Evolutionary conservation across 176 grass and related monocot species (phyloP), one percentile per base, ranked within the genome.

Genomic region (Oryza glumipatula): DNA sequence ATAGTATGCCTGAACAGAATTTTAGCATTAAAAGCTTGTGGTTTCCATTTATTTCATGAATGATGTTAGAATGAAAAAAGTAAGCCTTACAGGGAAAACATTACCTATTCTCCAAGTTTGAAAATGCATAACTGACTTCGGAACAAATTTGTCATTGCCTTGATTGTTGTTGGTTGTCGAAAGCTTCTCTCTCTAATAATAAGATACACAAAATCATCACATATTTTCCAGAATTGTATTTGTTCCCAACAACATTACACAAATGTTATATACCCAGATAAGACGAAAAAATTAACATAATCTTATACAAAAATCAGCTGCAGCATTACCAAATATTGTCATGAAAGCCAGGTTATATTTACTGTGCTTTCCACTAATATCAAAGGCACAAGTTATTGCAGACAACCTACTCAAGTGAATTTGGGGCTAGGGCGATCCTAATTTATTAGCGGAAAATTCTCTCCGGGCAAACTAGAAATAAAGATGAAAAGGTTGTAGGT

Each of bases 51-150:
- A 76, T 85, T 88, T 71, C 66, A 84, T 54, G 68, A 46, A 76
- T 36, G 8, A 67, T 9, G 74, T 35, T 26, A 61, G 1, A 22
- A 65, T 72, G 45, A 67, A 15, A 22, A 22, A 58, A 83, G 68
- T 54, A 80, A 41, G 77, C 15, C 26, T 16, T 68, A 68, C 24
- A 16, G 47, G 46, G 65, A 65, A 22, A 83, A 68, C 63, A 78
- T 60, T 91, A 94, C 96, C 96, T 81, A 98, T 86, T 90, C 96
- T 93, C 96, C 96, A 98, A 15, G 89, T 98, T 74, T 95, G 93
- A 78, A 98, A 98, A 88, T 98, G 86, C 75, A 98, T 88, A 86
- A 98, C 89, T 79, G 96, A 85, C 87, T 94, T 98, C 38, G 83
- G 79, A 16, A 80, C 74, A 11, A 94, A 76, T 86, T 98, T 98